phyloP scores from a whole-genome alignment of 108 stramenopile species.

The Nitzschia putrida region DNA sequence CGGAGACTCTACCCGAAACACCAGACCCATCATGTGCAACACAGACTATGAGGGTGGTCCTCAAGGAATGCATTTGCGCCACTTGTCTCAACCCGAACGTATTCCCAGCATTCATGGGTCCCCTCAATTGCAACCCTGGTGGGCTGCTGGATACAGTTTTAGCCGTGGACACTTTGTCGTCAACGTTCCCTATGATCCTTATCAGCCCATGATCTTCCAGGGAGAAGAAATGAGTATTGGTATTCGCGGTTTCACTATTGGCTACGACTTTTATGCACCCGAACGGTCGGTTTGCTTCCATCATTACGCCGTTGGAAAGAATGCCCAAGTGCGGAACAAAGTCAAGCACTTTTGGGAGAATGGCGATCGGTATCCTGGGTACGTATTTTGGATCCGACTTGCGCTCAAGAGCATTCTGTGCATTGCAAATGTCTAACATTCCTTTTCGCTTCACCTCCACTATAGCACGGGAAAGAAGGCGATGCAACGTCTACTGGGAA shows the following conservation, averaged over 20 bases:
- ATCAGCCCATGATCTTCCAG: constrained; percentile 49
- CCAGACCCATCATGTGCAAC: constrained; percentile 92
- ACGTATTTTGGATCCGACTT: constrained; percentile 1
- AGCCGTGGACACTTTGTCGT: constrained; percentile 83
- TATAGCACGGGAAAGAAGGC: constrained; percentile 60
- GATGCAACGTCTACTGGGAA: constrained; percentile 78
- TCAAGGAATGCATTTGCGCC: constrained; percentile 79
- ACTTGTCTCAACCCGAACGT: constrained; percentile 86
- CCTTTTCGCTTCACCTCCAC: neutral
- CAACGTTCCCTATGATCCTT: constrained; percentile 80
- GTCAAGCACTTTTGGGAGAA: constrained; percentile 84
- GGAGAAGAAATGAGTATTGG: constrained; percentile 91
- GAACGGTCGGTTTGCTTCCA: constrained; percentile 86
- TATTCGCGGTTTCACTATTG: constrained; percentile 84
- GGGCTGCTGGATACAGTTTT: constrained; percentile 92
- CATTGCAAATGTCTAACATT: neutral
- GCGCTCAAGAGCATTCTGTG: neutral
- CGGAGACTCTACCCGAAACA: constrained; percentile 70
- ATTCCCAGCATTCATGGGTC: constrained; percentile 59
- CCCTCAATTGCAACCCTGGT: constrained; percentile 87
- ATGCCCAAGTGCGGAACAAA: constrained; percentile 59
- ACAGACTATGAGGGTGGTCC: constrained; percentile 81
- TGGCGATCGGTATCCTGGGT: constrained; percentile 50
- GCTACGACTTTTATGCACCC: constrained; percentile 91
- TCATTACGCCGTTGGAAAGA: constrained; percentile 81